Base-by-base conservation (phyloP, 805 yeast genomes). In the Saturnispora diversa region DNA sequence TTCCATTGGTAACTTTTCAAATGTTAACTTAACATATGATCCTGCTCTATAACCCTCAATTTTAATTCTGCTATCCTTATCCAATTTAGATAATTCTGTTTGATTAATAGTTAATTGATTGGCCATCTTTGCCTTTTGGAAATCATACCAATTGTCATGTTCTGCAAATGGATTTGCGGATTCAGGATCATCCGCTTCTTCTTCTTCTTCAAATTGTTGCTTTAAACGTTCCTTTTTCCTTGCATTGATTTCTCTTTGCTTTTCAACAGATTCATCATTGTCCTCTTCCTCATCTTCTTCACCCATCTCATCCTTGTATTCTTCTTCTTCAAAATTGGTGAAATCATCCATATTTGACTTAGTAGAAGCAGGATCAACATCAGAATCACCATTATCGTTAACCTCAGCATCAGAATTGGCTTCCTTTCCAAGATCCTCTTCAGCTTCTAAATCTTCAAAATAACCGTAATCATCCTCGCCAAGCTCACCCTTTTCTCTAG, bases 71-170 rank as follows among this genome's bases (percentile, higher is more conserved):
- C 84, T 76, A n/a, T 72, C 83, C 10, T 65, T 68, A 44, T 86
- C 94, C 80, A 92, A 72, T 31, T 72, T 70, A 15, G 76, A 80
- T 42, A 75, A 70, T 58, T 81, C 88, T 8, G 84, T 75, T 59
- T 85, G 84, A 62, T 92, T 94, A 63, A 94, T 87, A 46, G 90
- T 97, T 47, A 84, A 66, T 64, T 92, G 98, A 59, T 92, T 90
- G 43, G 95, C 87, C 78, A 94, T 88, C 55, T 88, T 90, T 45
- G 95, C 94, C 66, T 92, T 92, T 61, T 92, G 97, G 60, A 83
- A 77, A 59, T 90, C 97, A 59, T 90, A 92, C 98, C 98, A 92
- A 0, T 96, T 87, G 53, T 90, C 97, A 42, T 85, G 86, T 55
- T 84, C 94, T 42, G 75, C 80, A 32, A 58, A 58, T 32, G 61